Evolutionary conservation across 495 filamentous ascomycete genomes (phyloP), one percentile per base, ranked within the genome.

Genomic region (Penicillium pancosmium): DNA sequence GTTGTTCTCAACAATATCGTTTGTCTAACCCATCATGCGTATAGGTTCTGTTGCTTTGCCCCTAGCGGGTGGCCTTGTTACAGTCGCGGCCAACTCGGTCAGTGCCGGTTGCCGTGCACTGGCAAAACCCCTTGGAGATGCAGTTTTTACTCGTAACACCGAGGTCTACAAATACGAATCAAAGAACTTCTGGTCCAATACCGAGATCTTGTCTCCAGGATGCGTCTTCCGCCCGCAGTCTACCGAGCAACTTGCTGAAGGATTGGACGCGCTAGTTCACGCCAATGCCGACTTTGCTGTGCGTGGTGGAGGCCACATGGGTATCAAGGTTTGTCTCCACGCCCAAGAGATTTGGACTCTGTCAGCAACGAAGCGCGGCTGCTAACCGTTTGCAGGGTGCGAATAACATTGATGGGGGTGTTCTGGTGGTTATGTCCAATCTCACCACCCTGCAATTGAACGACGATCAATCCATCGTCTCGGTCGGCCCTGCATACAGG

Each of bases 371-470:
- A 13, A 10, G 53, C 33, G 38, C 47, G 25, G 47, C 5, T 23
- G 31, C 18, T 60, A 25, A 60, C 35, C 5, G 21, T 43, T 40
- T 43, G 58, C 67, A 13, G 85, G 86, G 52, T 64, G 71, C 54
- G 72, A 74, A 74, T 57, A 74, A 71, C 16, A 72, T 72, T 57
- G 52, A 79, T n/a, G 59, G 72, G 19, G 85, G 86, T 15, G 77
- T 89, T 4, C 78, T 85, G 21, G 78, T 91, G 50, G 80, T 81
- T 53, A 69, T 88, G 62, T 72, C 64, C 1, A 76, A 75, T 4
- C 59, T 90, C 38, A 80, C 77, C 35, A 65, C 65, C 15, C 16
- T 72, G 63, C 31, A 65, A 25, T 25, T 72, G 43, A 65, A 60
- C 25, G 50, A 64, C 2, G 69, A 74, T 54, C 53, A 69, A 40